Percentiles rank a stretch among this genome's conserved stretches.
Evolutionary conservation across 2,329 filamentous ascomycete species (phyloP).

Genomic region (Arthroderma uncinatum): DNA sequence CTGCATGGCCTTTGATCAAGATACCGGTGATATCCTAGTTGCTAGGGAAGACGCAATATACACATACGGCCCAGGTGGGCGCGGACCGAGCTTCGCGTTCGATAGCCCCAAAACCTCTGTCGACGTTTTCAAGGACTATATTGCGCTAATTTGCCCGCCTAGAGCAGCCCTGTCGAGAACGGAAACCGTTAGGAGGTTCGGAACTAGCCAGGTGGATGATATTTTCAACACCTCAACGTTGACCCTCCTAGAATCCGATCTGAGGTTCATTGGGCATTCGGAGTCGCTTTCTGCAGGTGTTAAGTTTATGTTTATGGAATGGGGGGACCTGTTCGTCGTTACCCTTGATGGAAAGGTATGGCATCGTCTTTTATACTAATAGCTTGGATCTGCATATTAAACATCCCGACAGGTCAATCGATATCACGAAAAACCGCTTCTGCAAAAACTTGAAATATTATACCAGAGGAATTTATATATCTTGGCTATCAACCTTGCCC

Average conservation of each 20-base stretch:
- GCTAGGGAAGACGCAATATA: slow-evolving; percentile 92
- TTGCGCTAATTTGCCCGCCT: slow-evolving; percentile 74
- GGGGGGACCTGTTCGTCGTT: slow-evolving; percentile 85
- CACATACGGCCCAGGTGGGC: slow-evolving; percentile 74
- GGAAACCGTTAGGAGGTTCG: slow-evolving; percentile 61
- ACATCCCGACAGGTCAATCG: slow-evolving; percentile 53
- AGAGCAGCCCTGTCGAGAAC: slow-evolving; percentile 45
- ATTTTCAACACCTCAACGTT: slow-evolving; percentile 82
- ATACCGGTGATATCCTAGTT: slow-evolving; percentile 76
- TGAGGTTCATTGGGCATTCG: slow-evolving; percentile 81
- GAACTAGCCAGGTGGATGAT: slow-evolving; percentile 59
- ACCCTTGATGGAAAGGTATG: slow-evolving; percentile 81
- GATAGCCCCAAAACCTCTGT: slow-evolving; percentile 82
- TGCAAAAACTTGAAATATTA: slow-evolving; percentile 83
- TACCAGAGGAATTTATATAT: slow-evolving; percentile 91
- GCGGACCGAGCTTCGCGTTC: slow-evolving; percentile 79
- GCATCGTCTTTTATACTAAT: neutral
- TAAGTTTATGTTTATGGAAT: slow-evolving; percentile 69
- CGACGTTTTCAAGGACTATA: slow-evolving; percentile 69
- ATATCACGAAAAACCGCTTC: slow-evolving; percentile 82
- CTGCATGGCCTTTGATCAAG: slow-evolving; percentile 80
- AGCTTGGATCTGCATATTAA: neutral
- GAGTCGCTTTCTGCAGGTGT: slow-evolving; percentile 74
- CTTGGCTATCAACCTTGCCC: slow-evolving; percentile 81
- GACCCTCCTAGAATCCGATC: slow-evolving; percentile 78